These are phyloP conservation scores for Cydonia oblonga DNA, from an alignment of 331 rosid species.

Conservation along the genomic window DNA sequence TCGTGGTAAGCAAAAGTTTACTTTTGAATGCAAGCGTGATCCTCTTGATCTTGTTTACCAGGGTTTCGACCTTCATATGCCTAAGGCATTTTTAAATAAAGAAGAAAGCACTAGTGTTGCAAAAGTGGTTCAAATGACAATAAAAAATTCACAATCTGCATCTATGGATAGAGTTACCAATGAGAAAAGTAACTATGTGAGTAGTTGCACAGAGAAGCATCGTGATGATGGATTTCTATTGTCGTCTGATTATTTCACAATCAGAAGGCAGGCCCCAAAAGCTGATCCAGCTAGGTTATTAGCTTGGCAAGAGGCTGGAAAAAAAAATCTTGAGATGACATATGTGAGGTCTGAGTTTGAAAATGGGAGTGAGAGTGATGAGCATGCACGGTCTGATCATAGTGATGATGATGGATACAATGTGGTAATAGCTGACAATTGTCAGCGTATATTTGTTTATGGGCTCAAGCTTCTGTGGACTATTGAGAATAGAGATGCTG, in stretches of 20 bases:
- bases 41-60: conserved; percentile 88
- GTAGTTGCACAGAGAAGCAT: conserved; percentile 59
- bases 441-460: conserved; percentile 81
- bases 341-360: conserved; percentile 73
- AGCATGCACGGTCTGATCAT: conserved; percentile 77
- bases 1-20: conserved; percentile 84
- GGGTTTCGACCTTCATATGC: conserved; percentile 89
- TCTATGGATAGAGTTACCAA: conserved; percentile 44
- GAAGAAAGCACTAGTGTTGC: conserved; percentile 55
- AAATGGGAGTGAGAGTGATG: conserved; percentile 91
- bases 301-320: conserved; percentile 97
- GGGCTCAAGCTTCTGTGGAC: conserved; percentile 99
- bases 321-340: conserved; percentile 80
- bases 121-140: conserved; percentile 68
- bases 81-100: conserved; percentile 55
- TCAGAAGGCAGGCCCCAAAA: conserved; percentile 92
- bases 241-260: conserved; percentile 91
- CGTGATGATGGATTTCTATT: conserved; percentile 89
- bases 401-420: conserved; percentile 97
- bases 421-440: conserved; percentile 89
- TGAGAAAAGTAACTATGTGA: conserved; percentile 38
- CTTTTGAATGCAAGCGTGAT: conserved; percentile 87
- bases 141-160: conserved; percentile 55
- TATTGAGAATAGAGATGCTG: conserved; percentile 93
- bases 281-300: conserved; percentile 87